Evolutionary conservation across 2,329 filamentous ascomycete genomes (phyloP).

Genomic region (Ophiostoma fasciatum): DNA sequence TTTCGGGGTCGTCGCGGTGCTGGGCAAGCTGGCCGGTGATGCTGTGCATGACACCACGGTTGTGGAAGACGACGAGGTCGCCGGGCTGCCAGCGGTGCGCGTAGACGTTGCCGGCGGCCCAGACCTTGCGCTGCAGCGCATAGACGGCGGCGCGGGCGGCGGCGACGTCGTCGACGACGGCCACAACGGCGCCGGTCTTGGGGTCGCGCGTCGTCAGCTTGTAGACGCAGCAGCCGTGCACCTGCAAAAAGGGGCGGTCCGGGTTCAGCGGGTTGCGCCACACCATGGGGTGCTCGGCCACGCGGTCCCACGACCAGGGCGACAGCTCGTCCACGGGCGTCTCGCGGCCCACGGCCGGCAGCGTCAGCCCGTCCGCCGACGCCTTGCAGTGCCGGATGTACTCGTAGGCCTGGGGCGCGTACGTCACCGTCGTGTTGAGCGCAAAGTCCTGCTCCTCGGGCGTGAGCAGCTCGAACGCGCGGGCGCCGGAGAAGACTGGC

Average conservation of each 20-base stretch:
- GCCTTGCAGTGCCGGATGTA: constrained; percentile 29
- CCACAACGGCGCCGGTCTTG: neutral
- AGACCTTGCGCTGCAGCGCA: constrained; percentile 6
- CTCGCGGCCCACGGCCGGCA: constrained; percentile 7
- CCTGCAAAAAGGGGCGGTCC: constrained; percentile 8
- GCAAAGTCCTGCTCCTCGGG: constrained; percentile 10
- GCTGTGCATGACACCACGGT: constrained; percentile 58
- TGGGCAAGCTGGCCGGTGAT: constrained; percentile 57
- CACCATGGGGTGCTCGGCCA: constrained; percentile 46
- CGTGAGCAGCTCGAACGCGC: constrained; percentile 8
- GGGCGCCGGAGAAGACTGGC: constrained; percentile 8
- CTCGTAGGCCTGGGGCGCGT: constrained; percentile 10
- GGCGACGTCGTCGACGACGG: constrained; percentile 11
- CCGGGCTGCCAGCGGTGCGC: constrained; percentile 64
- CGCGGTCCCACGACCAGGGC: constrained; percentile 9
- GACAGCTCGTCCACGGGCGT: constrained; percentile 1
- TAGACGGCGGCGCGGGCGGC: constrained; percentile 6
- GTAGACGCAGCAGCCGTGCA: constrained; percentile 10
- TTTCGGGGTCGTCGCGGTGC: constrained; percentile 30
- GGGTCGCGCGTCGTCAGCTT: constrained; percentile 7
- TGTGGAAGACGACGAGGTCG: constrained; percentile 66
- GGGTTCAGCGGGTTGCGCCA: constrained; percentile 55
- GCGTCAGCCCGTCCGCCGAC: constrained; percentile 8
- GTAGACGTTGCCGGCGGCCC: constrained; percentile 49
- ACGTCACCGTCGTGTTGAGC: constrained; percentile 8